Evolutionary conservation across 345 rosid genomes (phyloP).

Genomic region (Fremontodendron californicum): DNA sequence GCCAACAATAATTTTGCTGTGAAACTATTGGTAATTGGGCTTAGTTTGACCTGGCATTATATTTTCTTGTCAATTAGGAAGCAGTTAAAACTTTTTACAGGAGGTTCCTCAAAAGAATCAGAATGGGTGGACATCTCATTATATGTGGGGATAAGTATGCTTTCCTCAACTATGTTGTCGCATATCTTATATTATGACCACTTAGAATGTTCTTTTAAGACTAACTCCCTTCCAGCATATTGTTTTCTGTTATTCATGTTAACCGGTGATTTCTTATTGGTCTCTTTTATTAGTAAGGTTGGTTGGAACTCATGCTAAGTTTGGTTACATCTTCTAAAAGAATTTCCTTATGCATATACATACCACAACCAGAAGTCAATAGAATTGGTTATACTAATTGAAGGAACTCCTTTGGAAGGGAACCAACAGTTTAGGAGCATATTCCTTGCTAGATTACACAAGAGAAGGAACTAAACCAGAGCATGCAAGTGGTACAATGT

Average conservation of each 20-base stretch:
- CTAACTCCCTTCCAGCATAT: neutral
- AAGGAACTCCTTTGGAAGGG: slow-evolving; percentile 13
- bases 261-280: neutral
- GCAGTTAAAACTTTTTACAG: slow-evolving; percentile 19
- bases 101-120: slow-evolving; percentile 26
- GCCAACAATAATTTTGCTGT: neutral
- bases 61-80: slow-evolving; percentile 15
- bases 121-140: slow-evolving; percentile 27
- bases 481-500: neutral
- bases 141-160: slow-evolving; percentile 31
- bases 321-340: neutral
- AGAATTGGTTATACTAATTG: slow-evolving; percentile 11
- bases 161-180: neutral
- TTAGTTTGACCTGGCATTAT: neutral
- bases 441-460: slow-evolving; percentile 18
- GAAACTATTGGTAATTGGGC: neutral
- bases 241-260: neutral
- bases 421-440: slow-evolving; percentile 18
- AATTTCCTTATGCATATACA: neutral
- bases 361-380: neutral
- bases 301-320: neutral
- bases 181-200: neutral
- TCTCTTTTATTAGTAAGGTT: neutral
- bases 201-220: neutral
- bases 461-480: slow-evolving; percentile 15